Base-by-base conservation (phyloP, 1,284 basidiomycete species). In the Rhodotorula sp. region DNA sequence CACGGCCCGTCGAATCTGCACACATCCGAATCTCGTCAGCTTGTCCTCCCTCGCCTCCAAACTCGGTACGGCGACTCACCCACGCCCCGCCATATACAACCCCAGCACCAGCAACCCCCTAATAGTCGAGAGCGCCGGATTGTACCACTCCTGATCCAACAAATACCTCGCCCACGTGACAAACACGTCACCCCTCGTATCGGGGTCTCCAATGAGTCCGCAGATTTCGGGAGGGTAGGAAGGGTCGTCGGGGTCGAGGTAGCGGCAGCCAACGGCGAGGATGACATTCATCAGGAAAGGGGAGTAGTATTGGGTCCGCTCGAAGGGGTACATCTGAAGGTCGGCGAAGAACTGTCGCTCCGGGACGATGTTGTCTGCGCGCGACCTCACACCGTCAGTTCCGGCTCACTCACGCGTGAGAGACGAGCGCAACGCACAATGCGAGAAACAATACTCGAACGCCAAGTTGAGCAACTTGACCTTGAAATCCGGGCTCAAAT, bases 231-330 rank as follows among this genome's bases (percentile, higher is more conserved):
- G 40, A 1, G 68, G 71, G 51, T 47, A 70, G 7, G 59, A 55
- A n/a, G 69, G 62, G 24, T 59, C 62, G 13, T 65, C 66, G 10
- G 68, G 64, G 26, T 68, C 64, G 31, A 75, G 67, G 60, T 72
- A 75, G 15, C 73, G 65, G 24, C 65, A 70, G 0, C 73, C 73
- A 26, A 70, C 63, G 6, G 71, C 73, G 30, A 75, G 65, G 37
- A 70, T 47, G n/a, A 60, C 44, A 52, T 72, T 68, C 62, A 65
- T 54, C n/a, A 75, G 55, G 58, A 75, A 75, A 8, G 70, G 73
- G 18, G 63, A 66, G 57, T 66, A 75, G 28, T 58, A 47, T 13
- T 67, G 51, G 4, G 70, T 74, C 20, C 73, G 68, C 44, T 74
- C 73, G 46, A 62, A 51, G 18, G 71, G 71, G 58, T 55, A 58